These are phyloP conservation scores for Cyamopsis tetragonoloba DNA, from an alignment of 306 rosid species.

Conservation along the genomic window DNA sequence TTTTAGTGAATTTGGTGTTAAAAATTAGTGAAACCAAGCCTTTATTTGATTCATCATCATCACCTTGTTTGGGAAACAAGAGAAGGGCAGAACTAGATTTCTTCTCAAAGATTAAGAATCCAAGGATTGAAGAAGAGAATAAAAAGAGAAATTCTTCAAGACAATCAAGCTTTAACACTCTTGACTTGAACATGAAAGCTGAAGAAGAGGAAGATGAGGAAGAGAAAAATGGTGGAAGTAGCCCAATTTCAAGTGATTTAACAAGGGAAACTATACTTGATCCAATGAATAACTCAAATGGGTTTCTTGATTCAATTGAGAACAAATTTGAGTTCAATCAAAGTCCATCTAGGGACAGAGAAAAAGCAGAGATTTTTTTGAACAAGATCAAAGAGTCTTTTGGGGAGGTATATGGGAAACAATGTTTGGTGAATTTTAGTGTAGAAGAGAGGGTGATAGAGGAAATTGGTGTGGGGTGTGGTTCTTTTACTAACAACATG, in stretches of 20 bases:
- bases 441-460: conserved; percentile 76
- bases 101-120: conserved; percentile 43
- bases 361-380: conserved; percentile 44
- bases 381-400: conserved; percentile 51
- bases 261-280: conserved; percentile 49
- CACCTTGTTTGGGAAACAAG: conserved; percentile 47
- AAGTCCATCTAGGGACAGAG: conserved; percentile 43
- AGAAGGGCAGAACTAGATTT: conserved; percentile 67
- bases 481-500: conserved; percentile 66
- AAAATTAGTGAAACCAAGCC: conserved; percentile 40
- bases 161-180: conserved; percentile 68
- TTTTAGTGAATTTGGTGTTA: conserved; percentile 57
- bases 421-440: conserved; percentile 44
- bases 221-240: conserved; percentile 39
- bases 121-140: conserved; percentile 38
- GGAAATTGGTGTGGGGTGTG: conserved; percentile 55
- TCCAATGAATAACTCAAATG: conserved; percentile 35
- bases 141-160: conserved; percentile 46
- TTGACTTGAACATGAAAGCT: conserved; percentile 81
- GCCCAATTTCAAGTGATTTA: conserved; percentile 62
- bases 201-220: conserved; percentile 47
- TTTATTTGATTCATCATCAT: conserved; percentile 31
- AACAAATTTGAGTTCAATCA: conserved; percentile 50
- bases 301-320: conserved; percentile 44
- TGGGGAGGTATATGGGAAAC: conserved; percentile 46